Evolutionary conservation across 768 basidiomycete species (phyloP), one percentile per base, ranked within the genome.

Genomic region (Termitomyces sp.): DNA sequence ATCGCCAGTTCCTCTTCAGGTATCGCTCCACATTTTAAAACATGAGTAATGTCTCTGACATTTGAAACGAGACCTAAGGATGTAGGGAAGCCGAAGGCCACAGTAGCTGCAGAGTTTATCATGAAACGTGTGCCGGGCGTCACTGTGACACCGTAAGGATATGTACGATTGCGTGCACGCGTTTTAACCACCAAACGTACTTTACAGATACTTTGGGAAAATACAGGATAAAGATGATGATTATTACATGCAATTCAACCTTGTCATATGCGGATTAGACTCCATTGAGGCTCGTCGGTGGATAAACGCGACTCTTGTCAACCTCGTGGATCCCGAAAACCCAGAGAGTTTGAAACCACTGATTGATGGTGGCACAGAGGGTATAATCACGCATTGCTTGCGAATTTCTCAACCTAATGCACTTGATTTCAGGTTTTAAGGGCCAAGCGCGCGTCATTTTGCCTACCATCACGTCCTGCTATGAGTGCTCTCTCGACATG

Each of bases 351-450:
- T 98, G 68, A 98, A 98, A 67, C 97, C 97, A 20, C 81, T 99
- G 52, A 98, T 99, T 63, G 97, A 99, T 67, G 97, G 97, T 31
- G 97, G 97, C 39, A 99, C 97, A 3, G 97, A 99, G 83, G 97
- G 96, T 92, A 57, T 41, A 72, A 13, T 36, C 42, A 47, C 16
- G 33, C 46, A 24, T 54, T 20, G 51, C 27, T 30, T 46, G 7
- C 41, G 15, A 52, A 20, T 46, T 46, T n/a, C 11, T 36, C 52
- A 42, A 47, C 58, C 59, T 53, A 18, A 24, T 11, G 6, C 45
- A 54, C 42, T 33, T 37, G 39, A 51, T 36, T 39, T 13, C 67
- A 98, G 95, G 96, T 31, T 99, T 99, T 84, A 96, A 93, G 75
- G 97, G 97, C 16, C 97, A 99, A 75, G 94, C 95, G 44, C 87